A percentile compares a stretch with the other conserved stretches of the same genome.
Conservation (phyloP, 2,329 filamentous ascomycete species). For the Bipolaris sorokiniana region DNA sequence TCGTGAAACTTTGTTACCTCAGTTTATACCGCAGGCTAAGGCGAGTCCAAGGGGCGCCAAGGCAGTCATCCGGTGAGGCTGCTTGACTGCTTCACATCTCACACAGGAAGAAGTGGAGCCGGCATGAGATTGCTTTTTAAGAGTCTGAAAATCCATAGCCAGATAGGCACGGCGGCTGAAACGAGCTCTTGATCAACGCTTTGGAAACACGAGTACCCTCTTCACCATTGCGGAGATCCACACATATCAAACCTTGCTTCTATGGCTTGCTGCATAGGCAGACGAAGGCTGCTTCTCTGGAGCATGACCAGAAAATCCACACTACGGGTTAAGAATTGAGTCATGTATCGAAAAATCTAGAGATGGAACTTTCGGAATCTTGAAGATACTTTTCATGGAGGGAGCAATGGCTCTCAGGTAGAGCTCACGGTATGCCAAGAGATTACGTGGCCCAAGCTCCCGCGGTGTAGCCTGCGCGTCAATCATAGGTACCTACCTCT, state of each 20-base stretch:
- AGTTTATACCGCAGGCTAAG: neutral
- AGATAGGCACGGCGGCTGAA: neutral
- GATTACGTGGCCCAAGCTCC: conserved; percentile 8
- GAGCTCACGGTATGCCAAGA: conserved; percentile 6
- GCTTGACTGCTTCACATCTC: neutral
- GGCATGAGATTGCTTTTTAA: neutral
- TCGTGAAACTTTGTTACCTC: neutral
- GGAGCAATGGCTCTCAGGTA: neutral
- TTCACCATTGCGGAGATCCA: neutral
- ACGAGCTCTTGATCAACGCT: neutral
- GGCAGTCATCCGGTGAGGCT: neutral
- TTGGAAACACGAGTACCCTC: neutral
- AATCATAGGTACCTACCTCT: conserved; percentile 6
- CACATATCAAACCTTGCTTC: neutral
- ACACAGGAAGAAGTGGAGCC: neutral
- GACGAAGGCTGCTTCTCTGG: neutral
- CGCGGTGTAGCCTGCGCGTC: conserved; percentile 4
- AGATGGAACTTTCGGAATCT: neutral
- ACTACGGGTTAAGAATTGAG: no score
- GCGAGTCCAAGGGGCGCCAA: neutral
- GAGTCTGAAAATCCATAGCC: neutral
- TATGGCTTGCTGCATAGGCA: neutral
- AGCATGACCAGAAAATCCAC: neutral
- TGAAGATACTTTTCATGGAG: neutral
- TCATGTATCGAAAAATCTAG: neutral